Evolutionary conservation across 768 basidiomycete genomes (phyloP), one percentile per base, ranked within the genome.

Genomic region (Lactarius psammicola): DNA sequence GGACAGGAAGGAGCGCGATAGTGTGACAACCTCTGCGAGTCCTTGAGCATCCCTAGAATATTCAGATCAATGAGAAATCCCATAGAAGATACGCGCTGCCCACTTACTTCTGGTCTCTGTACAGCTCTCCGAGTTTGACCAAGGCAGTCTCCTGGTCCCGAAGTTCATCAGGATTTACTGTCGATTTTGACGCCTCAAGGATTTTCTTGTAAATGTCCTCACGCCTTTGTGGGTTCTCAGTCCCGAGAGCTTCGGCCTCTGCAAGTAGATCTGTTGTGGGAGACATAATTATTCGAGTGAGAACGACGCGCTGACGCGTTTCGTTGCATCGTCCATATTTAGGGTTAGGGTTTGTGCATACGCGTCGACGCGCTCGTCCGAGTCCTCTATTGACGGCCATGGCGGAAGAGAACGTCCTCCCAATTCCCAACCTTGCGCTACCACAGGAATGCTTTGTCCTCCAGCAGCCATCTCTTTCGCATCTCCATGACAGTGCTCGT

Each of bases 81-180:
- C n/a, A 36, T 2, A 4, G 23, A 3, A 5, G n/a, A 18, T 17
- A 26, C 36, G 40, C 59, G 20, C 13, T 46, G 65, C 46, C 42
- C 23, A 79, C 87, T 65, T 59, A 94, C 94, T 85, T 87, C 75
- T 92, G 85, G 75, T 95, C 92, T 56, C 92, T 82, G 75, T 96
- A 92, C 11, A 95, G 81, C 74, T 90, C 87, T 1, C 92, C 95
- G 2, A 98, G 87, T 73, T 89, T 90, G 23, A 94, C 80, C 60
- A 98, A 80, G 2, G 95, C 94, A 0, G 80, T 78, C 74, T 97
- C 95, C 76, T 98, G 94, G 71, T 94, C 87, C 42, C 89, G 78
- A 9, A 95, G 78, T 20, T 76, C 80, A 69, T 86, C 83, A 17
- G 89, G 84, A 65, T 79, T 78, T 42, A 85, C 83, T 31, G 72